Percentiles rank a stretch among this genome's conserved stretches.
Conservation (phyloP, 106 monocot species). For the Acorus calamus region DNA sequence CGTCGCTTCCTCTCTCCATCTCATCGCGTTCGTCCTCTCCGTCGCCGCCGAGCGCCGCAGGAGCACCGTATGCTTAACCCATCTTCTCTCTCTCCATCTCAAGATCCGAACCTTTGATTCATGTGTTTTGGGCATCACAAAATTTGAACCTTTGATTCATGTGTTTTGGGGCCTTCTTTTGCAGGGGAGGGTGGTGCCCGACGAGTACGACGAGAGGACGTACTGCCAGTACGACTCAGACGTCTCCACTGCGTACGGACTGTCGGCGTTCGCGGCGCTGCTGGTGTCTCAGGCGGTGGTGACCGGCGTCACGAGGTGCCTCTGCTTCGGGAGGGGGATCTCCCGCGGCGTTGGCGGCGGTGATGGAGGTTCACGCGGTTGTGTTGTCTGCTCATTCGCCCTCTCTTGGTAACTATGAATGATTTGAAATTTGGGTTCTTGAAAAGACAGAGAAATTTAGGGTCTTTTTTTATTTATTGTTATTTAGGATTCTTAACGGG, state of each 20-base stretch:
- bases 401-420: constrained; percentile 48
- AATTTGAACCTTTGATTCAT: neutral
- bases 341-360: neutral
- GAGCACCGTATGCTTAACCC: constrained; percentile 40
- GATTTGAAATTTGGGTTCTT: too few relatives aligned
- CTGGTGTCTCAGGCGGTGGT: constrained; percentile 51
- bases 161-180: neutral
- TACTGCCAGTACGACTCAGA: constrained; percentile 83
- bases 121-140: too few relatives aligned
- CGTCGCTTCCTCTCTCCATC: constrained; percentile 39
- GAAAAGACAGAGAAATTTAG: too few relatives aligned
- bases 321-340: constrained; percentile 45
- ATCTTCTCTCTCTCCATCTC: constrained; percentile 1
- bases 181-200: constrained; percentile 83
- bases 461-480: neutral
- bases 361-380: constrained; percentile 21
- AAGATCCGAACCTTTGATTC: too few relatives aligned
- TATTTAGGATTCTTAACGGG: neutral
- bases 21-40: constrained; percentile 90
- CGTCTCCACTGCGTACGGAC: constrained; percentile 78
- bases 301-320: constrained; percentile 45
- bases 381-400: constrained; percentile 41
- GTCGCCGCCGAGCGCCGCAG: constrained; percentile 79
- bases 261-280: constrained; percentile 67
- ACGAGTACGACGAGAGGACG: constrained; percentile 81